A percentile compares a stretch with the other conserved stretches of the same genome.
Conservation (phyloP, 2,329 filamentous ascomycete genomes). For the Xylariomycetidae sp. region DNA sequence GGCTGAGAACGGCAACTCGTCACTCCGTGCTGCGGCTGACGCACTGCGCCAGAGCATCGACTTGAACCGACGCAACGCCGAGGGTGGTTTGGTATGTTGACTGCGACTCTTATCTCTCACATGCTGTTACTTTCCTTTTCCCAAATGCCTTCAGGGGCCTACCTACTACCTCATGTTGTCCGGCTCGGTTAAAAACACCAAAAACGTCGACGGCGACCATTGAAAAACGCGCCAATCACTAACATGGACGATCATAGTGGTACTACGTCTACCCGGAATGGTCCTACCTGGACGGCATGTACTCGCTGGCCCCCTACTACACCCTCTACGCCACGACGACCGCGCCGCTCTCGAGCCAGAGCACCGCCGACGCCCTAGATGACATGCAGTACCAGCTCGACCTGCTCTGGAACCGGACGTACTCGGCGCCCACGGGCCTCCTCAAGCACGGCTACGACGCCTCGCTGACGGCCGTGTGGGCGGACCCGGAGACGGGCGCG, state of each 20-base stretch:
- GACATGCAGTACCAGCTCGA: conserved; percentile 26
- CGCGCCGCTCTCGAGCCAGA: neutral
- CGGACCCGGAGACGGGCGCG: conserved; percentile 28
- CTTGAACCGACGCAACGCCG: conserved; percentile 27
- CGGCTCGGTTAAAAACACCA: no score
- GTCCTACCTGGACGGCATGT: conserved; percentile 52
- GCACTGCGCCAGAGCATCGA: conserved; percentile 25
- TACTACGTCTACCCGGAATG: conserved; percentile 43
- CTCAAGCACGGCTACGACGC: conserved; percentile 33
- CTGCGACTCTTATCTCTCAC: no score
- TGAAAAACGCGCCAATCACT: no score
- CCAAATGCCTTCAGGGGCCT: no score
- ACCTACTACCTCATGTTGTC: no score
- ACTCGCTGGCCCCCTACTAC: conserved; percentile 40
- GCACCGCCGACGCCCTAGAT: conserved; percentile 11
- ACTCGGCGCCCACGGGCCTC: conserved; percentile 20
- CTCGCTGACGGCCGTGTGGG: conserved; percentile 29
- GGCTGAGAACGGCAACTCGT: conserved; percentile 1
- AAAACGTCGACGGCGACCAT: no score
- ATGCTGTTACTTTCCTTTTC: no score
- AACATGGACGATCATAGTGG: no score
- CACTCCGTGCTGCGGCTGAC: conserved; percentile 12
- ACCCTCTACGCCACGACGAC: conserved; percentile 23
- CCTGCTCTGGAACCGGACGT: conserved; percentile 22
- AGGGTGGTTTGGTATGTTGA: conserved; percentile 29